These are phyloP conservation scores for Diaporthe aspalathi DNA, from an alignment of 2,329 filamentous ascomycete genomes.

Conservation along the genomic window DNA sequence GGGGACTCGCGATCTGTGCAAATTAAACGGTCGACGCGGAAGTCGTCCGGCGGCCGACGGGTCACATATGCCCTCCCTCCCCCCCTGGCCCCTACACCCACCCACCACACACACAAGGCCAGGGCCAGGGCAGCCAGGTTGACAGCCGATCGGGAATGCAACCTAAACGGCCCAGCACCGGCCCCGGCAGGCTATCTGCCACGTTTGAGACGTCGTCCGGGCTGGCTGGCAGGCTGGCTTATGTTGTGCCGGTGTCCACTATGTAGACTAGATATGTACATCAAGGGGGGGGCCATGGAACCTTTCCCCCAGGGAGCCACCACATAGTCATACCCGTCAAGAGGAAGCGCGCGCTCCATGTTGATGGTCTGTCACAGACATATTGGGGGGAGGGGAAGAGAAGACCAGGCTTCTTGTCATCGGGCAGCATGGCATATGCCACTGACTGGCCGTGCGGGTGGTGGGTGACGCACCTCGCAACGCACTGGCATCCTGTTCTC, in stretches of 20 bases:
- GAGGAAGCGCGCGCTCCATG: not conserved
- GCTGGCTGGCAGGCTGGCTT: too few relatives aligned
- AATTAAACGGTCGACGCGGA: conserved; percentile 12
- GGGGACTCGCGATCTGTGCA: conserved; percentile 4
- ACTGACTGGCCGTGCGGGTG: too few relatives aligned
- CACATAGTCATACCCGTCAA: too few relatives aligned
- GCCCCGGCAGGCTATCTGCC: conserved; percentile 21
- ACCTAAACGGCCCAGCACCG: not conserved
- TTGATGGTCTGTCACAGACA: not conserved
- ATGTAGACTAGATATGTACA: too few relatives aligned
- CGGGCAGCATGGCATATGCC: not conserved
- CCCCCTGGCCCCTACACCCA: not conserved
- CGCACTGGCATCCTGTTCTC: not conserved
- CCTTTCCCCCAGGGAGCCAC: not conserved
- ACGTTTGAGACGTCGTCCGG: not conserved
- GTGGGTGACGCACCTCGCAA: not conserved
- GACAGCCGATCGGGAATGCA: conserved; percentile 23
- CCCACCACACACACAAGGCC: not conserved
- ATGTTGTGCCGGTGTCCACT: not conserved
- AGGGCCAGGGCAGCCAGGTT: not conserved
- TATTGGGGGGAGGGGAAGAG: not conserved
- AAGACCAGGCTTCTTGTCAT: too few relatives aligned
- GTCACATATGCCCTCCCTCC: not conserved
- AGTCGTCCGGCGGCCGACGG: conserved; percentile 28
- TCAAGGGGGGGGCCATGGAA: not conserved